Conservation (phyloP, 2,329 filamentous ascomycete genomes). For the Ascochyta lentis region DNA sequence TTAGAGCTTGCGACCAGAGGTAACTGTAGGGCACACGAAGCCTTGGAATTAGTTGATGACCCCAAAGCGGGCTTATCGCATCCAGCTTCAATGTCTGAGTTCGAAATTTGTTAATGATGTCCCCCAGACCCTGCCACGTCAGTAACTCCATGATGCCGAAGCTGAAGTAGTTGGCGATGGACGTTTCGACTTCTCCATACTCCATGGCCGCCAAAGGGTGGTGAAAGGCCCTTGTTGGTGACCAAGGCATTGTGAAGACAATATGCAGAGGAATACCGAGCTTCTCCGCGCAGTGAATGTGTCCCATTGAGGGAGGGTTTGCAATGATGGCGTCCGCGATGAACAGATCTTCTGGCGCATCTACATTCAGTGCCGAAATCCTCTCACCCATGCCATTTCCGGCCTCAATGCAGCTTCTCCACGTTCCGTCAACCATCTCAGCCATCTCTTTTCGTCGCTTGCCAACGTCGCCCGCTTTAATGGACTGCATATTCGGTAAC, state of each 20-base stretch:
- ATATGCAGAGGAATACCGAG: conserved; percentile 76
- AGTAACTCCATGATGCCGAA: conserved; percentile 58
- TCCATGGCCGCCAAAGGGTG: conserved; percentile 60
- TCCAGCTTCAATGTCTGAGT: conserved; percentile 51
- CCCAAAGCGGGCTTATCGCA: conserved; percentile 46
- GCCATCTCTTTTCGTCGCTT: conserved; percentile 37
- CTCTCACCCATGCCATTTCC: conserved; percentile 38
- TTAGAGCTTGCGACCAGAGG: conserved; percentile 53
- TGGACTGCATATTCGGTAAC: conserved; percentile 34
- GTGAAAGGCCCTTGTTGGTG: conserved; percentile 54
- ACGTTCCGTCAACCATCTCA: conserved; percentile 43
- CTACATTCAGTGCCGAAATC: conserved; percentile 19
- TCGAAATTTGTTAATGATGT: conserved; percentile 57
- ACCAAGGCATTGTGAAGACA: conserved; percentile 78
- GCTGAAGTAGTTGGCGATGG: conserved; percentile 53
- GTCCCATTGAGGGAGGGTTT: conserved; percentile 35
- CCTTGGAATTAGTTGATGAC: conserved; percentile 47
- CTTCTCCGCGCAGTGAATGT: conserved; percentile 74
- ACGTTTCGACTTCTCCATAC: conserved; percentile 41
- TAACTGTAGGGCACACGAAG: conserved; percentile 55
- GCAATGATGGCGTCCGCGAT: conserved; percentile 66
- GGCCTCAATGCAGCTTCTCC: conserved; percentile 49
- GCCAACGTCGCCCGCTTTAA: conserved; percentile 45
- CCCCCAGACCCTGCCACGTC: conserved; percentile 60
- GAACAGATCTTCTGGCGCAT: conserved; percentile 61